These are phyloP conservation scores for Monosiga brevicollis DNA, from an alignment of 78 protist species.

Conservation along the genomic window DNA sequence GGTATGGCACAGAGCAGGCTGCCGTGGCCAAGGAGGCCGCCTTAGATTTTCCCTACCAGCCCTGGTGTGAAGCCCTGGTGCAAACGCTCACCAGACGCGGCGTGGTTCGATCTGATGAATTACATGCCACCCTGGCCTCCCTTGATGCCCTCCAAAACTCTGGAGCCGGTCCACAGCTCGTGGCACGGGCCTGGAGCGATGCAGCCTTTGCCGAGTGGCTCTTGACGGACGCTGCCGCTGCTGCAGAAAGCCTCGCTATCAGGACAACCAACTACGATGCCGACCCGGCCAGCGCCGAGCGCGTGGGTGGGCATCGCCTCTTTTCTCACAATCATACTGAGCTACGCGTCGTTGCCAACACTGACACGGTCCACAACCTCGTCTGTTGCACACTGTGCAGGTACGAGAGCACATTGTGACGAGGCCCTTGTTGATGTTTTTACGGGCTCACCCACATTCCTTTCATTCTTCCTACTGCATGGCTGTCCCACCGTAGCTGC, in stretches of 20 bases:
- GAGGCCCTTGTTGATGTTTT: constrained; percentile 4
- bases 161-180: constrained; percentile 20
- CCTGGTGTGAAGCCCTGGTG: background rate
- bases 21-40: background rate
- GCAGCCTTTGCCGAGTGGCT: background rate
- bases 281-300: background rate
- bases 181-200: constrained; percentile 35
- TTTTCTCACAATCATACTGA: background rate
- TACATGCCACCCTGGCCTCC: background rate
- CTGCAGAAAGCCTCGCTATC: constrained; percentile 9
- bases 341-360: constrained; percentile 12
- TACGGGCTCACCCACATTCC: too few species aligned
- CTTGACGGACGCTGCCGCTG: constrained; percentile 13
- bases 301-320: background rate
- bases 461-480: too few species aligned
- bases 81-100: background rate
- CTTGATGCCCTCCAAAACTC: background rate
- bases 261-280: background rate
- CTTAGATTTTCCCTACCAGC: background rate
- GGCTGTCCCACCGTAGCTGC: too few species aligned
- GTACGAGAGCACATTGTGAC: constrained; percentile 9
- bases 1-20: background rate
- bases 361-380: constrained; percentile 19
- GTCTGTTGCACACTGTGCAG: constrained; percentile 50
- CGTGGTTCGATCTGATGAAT: background rate